These are phyloP conservation scores for Diaporthe vaccinii DNA, from an alignment of 2,329 filamentous ascomycete species.

Conservation along the genomic window DNA sequence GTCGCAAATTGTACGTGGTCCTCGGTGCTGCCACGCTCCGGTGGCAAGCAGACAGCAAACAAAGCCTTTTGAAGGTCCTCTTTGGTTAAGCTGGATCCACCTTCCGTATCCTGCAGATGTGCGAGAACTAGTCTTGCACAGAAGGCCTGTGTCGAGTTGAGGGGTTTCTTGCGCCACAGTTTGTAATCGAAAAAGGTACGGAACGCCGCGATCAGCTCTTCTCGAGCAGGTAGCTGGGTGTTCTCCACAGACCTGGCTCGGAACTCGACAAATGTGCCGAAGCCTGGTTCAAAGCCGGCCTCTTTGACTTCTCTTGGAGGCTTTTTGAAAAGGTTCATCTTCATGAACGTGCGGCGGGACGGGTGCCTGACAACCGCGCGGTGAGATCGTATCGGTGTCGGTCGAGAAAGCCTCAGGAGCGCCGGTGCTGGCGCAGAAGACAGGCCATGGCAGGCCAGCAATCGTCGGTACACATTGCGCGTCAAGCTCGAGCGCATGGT, in stretches of 20 bases:
- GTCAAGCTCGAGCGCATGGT: conserved; percentile 73
- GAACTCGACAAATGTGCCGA: conserved; percentile 79
- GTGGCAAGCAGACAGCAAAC: conserved; percentile 57
- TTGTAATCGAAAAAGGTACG: conserved; percentile 73
- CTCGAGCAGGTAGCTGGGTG: conserved; percentile 72
- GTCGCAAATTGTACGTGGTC: conserved; percentile 64
- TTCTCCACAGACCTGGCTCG: conserved; percentile 72
- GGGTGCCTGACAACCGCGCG: conserved; percentile 18
- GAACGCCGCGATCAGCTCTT: conserved; percentile 77
- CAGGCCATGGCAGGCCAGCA: conserved; percentile 63
- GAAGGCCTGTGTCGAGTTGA: conserved; percentile 78
- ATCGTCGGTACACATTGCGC: conserved; percentile 69
- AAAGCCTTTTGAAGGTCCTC: conserved; percentile 61
- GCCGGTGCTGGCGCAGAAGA: conserved; percentile 48
- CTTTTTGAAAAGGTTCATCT: conserved; percentile 67
- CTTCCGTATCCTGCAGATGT: conserved; percentile 72
- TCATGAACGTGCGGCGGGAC: conserved; percentile 60
- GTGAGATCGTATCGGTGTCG: conserved; percentile 11
- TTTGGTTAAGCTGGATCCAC: conserved; percentile 53
- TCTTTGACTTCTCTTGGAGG: conserved; percentile 71
- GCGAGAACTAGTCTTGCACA: conserved; percentile 64
- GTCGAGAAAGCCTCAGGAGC: conserved; percentile 41
- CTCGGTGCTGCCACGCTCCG: conserved; percentile 55
- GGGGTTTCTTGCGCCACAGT: conserved; percentile 57
- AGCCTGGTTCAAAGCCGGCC: conserved; percentile 76